Evolutionary conservation across 2,329 filamentous ascomycete genomes (phyloP).

Genomic region (Fusarium equiseti): DNA sequence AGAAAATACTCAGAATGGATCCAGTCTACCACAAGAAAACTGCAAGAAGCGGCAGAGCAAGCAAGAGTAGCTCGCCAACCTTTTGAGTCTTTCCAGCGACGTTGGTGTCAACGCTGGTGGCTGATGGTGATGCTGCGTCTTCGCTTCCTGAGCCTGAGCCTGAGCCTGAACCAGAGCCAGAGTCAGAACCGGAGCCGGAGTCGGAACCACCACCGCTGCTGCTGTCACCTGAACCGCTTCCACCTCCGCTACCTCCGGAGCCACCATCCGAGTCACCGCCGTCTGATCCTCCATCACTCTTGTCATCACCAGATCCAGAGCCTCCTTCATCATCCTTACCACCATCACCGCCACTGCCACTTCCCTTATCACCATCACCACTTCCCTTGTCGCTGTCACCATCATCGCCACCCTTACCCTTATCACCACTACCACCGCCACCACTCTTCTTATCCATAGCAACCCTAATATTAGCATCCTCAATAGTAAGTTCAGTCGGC

Average conservation of each 20-base stretch:
- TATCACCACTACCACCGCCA: neutral
- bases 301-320: neutral
- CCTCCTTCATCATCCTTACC: neutral
- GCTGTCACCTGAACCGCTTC: neutral
- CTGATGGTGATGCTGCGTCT: neutral
- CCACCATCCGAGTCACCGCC: neutral
- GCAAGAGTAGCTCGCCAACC: neutral
- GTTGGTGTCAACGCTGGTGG: neutral
- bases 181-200: neutral
- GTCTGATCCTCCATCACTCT: accelerated
- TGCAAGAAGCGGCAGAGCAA: neutral
- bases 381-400: neutral
- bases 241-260: neutral
- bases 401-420: too few species aligned
- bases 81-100: neutral
- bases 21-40: neutral
- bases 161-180: neutral
- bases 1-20: neutral
- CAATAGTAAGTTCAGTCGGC: conserved; percentile 12
- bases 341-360: neutral
- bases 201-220: neutral
- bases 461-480: conserved; percentile 11
- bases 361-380: neutral
- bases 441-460: neutral
- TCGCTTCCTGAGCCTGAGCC: neutral